phyloP scores from a whole-genome alignment of 2,329 filamentous ascomycete genomes.

The Lanzia echinophila region DNA sequence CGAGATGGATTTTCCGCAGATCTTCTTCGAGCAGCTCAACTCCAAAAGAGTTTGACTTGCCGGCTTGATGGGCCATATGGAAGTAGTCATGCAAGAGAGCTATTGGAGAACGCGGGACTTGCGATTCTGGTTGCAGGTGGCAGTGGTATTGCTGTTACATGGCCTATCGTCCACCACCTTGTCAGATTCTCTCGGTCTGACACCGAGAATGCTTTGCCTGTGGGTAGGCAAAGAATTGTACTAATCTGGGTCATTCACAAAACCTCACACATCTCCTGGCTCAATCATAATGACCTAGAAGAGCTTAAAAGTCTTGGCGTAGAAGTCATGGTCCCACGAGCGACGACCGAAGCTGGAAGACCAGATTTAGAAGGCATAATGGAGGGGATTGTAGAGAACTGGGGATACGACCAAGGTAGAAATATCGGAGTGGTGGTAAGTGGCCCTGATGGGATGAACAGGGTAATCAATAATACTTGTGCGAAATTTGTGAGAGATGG shows the following conservation, averaged over 20 bases:
- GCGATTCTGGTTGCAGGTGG: slow-evolving; percentile 55
- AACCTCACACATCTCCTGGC: slow-evolving; percentile 45
- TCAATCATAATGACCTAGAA: slow-evolving; percentile 42
- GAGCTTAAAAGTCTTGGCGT: slow-evolving; percentile 44
- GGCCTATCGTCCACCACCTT: slow-evolving; percentile 52
- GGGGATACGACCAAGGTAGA: slow-evolving; percentile 26
- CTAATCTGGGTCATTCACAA: slow-evolving; percentile 56
- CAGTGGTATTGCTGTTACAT: slow-evolving; percentile 58
- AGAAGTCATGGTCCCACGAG: slow-evolving; percentile 46
- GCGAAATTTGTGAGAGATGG: slow-evolving; percentile 43
- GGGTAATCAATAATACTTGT: slow-evolving; percentile 52
- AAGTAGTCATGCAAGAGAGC: slow-evolving; percentile 46
- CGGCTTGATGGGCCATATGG: slow-evolving; percentile 61
- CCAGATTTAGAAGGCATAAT: slow-evolving; percentile 45
- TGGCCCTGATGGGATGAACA: slow-evolving; percentile 56
- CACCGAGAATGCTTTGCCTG: slow-evolving; percentile 15
- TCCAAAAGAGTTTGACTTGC: slow-evolving; percentile 38
- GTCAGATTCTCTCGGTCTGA: slow-evolving; percentile 20
- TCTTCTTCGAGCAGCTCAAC: slow-evolving; percentile 45
- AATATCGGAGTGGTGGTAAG: slow-evolving; percentile 50
- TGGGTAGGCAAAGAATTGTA: slow-evolving; percentile 34
- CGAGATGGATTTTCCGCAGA: slow-evolving; percentile 53
- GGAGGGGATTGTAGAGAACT: slow-evolving; percentile 27
- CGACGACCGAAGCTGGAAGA: slow-evolving; percentile 46
- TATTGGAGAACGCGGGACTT: slow-evolving; percentile 42